A percentile compares a stretch with the other conserved stretches of the same genome.
These are phyloP conservation scores for Imleria badia DNA, from an alignment of 768 basidiomycete species.

Conservation along the genomic window DNA sequence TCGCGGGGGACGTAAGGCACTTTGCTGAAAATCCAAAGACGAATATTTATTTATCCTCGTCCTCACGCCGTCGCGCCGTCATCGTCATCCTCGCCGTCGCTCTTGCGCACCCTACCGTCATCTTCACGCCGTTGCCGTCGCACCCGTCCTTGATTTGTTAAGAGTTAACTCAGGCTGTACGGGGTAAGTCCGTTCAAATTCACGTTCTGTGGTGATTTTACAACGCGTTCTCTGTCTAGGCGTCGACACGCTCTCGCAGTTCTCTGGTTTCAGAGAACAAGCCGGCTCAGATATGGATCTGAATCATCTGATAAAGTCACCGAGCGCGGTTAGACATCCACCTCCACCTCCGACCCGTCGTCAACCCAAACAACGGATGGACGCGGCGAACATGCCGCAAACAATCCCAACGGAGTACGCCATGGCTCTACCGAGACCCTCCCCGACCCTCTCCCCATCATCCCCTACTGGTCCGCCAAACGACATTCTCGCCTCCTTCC, in stretches of 20 bases:
- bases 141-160: no score
- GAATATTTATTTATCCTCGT: no score
- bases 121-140: no score
- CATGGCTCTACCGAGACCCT: conserved; percentile 48
- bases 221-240: conserved; percentile 12
- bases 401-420: conserved; percentile 33
- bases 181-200: conserved; percentile 17
- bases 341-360: conserved; percentile 50
- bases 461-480: conserved; percentile 85
- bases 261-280: conserved; percentile 17
- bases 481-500: conserved; percentile 92
- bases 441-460: conserved; percentile 52
- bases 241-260: no score
- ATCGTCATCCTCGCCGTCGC: no score
- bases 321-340: conserved; percentile 49
- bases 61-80: no score
- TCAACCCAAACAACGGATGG: conserved; percentile 38
- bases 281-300: conserved; percentile 27
- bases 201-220: no score
- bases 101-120: no score
- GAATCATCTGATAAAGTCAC: conserved; percentile 60
- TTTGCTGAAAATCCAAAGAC: no score
- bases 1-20: no score
- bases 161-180: no score
- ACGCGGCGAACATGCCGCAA: conserved; percentile 29